Evolutionary conservation across 371 early-diverging fungal genomes (phyloP).

Genomic region (Mitosporidium daphniae): DNA sequence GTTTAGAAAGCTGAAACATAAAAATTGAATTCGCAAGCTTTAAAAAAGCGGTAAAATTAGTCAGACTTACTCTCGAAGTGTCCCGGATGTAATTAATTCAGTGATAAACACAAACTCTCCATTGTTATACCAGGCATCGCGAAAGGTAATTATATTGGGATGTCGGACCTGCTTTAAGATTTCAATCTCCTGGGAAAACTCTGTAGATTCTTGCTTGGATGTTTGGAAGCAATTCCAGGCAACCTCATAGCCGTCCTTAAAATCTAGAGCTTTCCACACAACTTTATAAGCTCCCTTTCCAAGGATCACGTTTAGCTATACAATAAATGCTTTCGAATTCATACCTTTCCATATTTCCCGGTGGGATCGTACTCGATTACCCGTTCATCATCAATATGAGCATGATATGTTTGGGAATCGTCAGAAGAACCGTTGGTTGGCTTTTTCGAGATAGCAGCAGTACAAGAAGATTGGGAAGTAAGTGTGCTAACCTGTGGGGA

Average conservation of each 20-base stretch:
- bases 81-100: constrained; percentile 64
- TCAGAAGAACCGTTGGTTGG: too few relatives aligned
- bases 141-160: constrained; percentile 46
- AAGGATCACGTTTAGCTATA: constrained; percentile 14
- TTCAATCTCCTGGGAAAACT: constrained; percentile 17
- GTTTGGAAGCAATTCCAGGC: constrained; percentile 42
- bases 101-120: constrained; percentile 48
- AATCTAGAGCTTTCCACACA: constrained; percentile 47
- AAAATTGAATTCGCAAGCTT: neutral
- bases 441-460: too few relatives aligned
- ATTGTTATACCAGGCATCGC: constrained; percentile 19
- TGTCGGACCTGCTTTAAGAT: constrained; percentile 30
- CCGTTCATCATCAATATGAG: too few relatives aligned
- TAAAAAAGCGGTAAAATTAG: constrained; percentile 2
- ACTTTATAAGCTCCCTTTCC: constrained; percentile 52
- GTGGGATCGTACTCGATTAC: too few relatives aligned
- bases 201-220: constrained; percentile 20
- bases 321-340: too few relatives aligned
- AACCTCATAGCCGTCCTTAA: constrained; percentile 54
- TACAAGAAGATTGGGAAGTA: too few relatives aligned
- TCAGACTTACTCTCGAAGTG: constrained; percentile 25
- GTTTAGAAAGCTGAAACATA: neutral
- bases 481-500: too few relatives aligned
- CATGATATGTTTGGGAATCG: too few relatives aligned
- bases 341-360: constrained; percentile 3